Evolutionary conservation across 2,329 filamentous ascomycete genomes (phyloP), one percentile per base, ranked within the genome.

Genomic region (Phoma herbarum): DNA sequence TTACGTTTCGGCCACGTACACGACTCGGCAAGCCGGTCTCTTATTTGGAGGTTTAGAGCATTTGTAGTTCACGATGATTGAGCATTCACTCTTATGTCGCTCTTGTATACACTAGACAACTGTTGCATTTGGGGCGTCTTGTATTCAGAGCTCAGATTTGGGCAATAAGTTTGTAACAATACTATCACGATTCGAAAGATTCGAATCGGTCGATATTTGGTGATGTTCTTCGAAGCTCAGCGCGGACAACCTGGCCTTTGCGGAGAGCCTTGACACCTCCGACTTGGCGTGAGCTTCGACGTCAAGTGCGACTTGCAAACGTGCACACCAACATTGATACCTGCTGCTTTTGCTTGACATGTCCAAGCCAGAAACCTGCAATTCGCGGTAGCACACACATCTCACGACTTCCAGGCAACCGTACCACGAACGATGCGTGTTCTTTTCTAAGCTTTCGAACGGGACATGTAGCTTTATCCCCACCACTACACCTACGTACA

Each of bases 51-150:
- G 54, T 44, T 46, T 45, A 52, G 41, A 57, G 53, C 60, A 41
- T 50, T 48, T 45, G 60, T 41, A 41, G 29, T 49, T 41, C 62
- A 39, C 57, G 64, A 52, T 26, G 55, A 65, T 16, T 16, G n/a
- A 16, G 18, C 18, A 20, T 33, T 41, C 33, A 18, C 51, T 22
- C 20, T 11, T 16, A 16, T 26, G 25, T n/a, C 39, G 12, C 6
- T 65, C 57, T 59, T 72, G 66, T 72, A 75, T 70, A 74, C 70
- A 74, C 61, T 71, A 71, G 71, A 72, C 67, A 66, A 51, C 52
- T 68, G 53, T 70, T 69, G 72, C 71, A 75, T 76, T 45, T 64
- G 48, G 52, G 66, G 69, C 71, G 67, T 74, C 65, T 42, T 63
- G 39, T 59, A 62, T 59, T 63, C 53, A 37, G 53, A 39, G 65